Conservation (phyloP, 2,329 filamentous ascomycete genomes). For the Lasiodiplodia sp. region DNA sequence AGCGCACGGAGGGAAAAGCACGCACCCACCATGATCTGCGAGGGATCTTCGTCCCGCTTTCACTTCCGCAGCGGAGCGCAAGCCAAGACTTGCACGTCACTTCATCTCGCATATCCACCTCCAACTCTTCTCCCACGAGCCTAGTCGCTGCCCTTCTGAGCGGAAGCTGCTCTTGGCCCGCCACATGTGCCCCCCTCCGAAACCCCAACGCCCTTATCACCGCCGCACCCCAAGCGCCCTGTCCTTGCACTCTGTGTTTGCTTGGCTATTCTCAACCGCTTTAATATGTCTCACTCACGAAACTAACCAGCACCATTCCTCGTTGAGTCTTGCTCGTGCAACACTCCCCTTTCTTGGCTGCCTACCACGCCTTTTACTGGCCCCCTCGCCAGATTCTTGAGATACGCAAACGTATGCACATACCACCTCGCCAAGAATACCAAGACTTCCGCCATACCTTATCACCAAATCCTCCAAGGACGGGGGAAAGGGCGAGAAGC, state of each 20-base stretch:
- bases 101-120: background rate
- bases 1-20: background rate
- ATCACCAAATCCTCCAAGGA: background rate
- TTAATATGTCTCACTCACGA: background rate
- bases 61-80: conserved; percentile 14
- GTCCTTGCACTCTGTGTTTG: background rate
- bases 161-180: background rate
- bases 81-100: background rate
- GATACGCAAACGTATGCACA: background rate
- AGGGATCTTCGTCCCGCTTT: conserved; percentile 15
- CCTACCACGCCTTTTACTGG: background rate
- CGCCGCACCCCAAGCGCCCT: background rate
- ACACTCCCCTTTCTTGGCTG: conserved; percentile 21
- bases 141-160: background rate
- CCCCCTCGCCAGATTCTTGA: background rate
- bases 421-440: conserved; percentile 17
- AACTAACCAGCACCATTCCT: background rate
- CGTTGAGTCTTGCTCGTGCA: background rate
- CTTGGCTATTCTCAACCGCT: background rate
- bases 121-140: background rate
- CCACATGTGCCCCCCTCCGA: conserved; percentile 3
- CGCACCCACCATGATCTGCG: conserved; percentile 23
- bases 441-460: conserved; percentile 17
- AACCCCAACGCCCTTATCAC: background rate
- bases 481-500: background rate